These are phyloP conservation scores for Coemansia aciculifera DNA, from an alignment of 192 early-diverging fungal genomes.

Conservation along the genomic window DNA sequence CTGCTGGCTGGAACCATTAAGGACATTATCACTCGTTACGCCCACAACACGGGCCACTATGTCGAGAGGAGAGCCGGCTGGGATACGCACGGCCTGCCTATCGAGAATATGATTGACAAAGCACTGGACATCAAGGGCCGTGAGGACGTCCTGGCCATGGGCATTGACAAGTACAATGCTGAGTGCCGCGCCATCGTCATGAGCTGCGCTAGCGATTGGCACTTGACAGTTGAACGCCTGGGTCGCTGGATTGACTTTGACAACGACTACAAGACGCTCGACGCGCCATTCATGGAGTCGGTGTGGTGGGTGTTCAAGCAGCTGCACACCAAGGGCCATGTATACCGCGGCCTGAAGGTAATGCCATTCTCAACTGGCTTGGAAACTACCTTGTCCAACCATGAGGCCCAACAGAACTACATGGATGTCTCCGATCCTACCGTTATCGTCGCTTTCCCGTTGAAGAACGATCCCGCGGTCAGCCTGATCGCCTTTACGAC, in stretches of 20 bases:
- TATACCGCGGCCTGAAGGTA: constrained; percentile 90
- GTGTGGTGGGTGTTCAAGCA: constrained; percentile 99
- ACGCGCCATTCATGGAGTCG: constrained; percentile 96
- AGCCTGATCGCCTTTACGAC: constrained; percentile 96
- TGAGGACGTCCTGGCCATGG: constrained; percentile 88
- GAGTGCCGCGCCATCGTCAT: constrained; percentile 98
- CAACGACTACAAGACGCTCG: constrained; percentile 99
- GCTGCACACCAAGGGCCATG: constrained; percentile 90
- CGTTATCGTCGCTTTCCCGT: constrained; percentile 91
- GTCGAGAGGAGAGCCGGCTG: constrained; percentile 98
- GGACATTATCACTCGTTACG: constrained; percentile 98
- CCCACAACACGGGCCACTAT: constrained; percentile 91
- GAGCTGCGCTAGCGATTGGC: constrained; percentile 92
- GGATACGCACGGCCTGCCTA: constrained; percentile 77
- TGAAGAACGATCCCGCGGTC: constrained; percentile 75
- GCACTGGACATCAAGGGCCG: constrained; percentile 70
- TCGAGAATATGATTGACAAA: constrained; percentile 98
- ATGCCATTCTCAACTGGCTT: constrained; percentile 98
- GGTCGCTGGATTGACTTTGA: constrained; percentile 99
- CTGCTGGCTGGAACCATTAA: constrained; percentile 99
- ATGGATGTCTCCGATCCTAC: constrained; percentile 97
- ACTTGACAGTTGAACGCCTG: constrained; percentile 88
- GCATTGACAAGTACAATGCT: constrained; percentile 95
- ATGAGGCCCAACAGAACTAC: constrained; percentile 95
- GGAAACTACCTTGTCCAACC: constrained; percentile 92